These are phyloP conservation scores for Trichocladium antarcticum DNA, from an alignment of 495 filamentous ascomycete genomes.

Conservation along the genomic window DNA sequence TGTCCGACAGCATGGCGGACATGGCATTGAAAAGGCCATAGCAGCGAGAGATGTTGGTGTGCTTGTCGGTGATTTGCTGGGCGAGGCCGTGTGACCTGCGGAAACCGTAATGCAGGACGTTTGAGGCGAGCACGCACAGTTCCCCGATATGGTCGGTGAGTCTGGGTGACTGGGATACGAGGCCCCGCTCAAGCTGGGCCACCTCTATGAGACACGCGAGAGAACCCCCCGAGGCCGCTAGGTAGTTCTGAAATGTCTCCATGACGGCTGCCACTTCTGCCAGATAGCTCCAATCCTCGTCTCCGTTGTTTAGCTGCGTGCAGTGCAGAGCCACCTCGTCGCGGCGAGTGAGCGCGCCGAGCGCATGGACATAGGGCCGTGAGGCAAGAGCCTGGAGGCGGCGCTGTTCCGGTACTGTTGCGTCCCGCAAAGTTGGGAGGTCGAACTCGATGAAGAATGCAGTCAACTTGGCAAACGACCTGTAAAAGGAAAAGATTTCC, in stretches of 20 bases:
- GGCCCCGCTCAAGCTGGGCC: conserved; percentile 16
- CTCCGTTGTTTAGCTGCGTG: conserved; percentile 15
- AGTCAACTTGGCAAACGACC: conserved; percentile 21
- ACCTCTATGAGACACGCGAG: conserved; percentile 19
- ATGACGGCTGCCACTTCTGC: conserved; percentile 21
- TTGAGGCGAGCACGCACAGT: conserved; percentile 24
- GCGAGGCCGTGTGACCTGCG: conserved; percentile 10
- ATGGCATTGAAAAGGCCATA: conserved; percentile 32
- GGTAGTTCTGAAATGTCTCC: conserved; percentile 24
- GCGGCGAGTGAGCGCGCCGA: conserved; percentile 21
- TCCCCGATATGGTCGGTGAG: conserved; percentile 34
- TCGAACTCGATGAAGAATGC: conserved; percentile 27
- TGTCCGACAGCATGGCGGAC: conserved; percentile 29
- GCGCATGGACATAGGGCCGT: conserved; percentile 21
- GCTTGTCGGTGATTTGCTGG: conserved; percentile 12
- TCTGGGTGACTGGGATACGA: conserved; percentile 31
- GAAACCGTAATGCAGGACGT: conserved; percentile 23
- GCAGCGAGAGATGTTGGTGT: conserved; percentile 22
- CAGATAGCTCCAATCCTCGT: conserved; percentile 22
- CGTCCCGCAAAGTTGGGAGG: conserved; percentile 5
- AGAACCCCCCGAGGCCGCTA: conserved; percentile 6
- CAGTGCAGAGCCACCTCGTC: conserved; percentile 23
- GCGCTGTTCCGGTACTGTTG: conserved; percentile 1
- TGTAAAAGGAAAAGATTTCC: conserved; percentile 24
- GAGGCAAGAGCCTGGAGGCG: conserved; percentile 23